A percentile compares a stretch with the other conserved stretches of the same genome.
phyloP scores from a whole-genome alignment of 225 moss, liverwort and hornwort genomes.

The Ulota crispa region DNA sequence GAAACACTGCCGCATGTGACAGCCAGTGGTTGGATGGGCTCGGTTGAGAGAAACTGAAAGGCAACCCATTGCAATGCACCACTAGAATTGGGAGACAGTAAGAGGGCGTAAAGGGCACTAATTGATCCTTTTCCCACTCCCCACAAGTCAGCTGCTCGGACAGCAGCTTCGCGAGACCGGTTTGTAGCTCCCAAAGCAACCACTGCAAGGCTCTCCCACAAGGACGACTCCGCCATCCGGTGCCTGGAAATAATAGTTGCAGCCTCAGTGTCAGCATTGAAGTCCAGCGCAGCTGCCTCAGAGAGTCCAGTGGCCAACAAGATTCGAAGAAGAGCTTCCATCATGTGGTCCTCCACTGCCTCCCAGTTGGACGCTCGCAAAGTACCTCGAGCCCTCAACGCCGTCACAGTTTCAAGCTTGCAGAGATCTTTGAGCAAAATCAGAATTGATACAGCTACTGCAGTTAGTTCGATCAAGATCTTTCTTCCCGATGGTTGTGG shows the following conservation, averaged over 20 bases:
- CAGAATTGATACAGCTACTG: constrained; percentile 67
- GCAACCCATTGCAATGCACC: constrained; percentile 78
- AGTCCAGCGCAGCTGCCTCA: constrained; percentile 68
- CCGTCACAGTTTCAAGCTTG: constrained; percentile 55
- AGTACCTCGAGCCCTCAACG: constrained; percentile 51
- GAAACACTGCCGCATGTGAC: constrained; percentile 59
- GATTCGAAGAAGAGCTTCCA: constrained; percentile 80
- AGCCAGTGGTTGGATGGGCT: constrained; percentile 64
- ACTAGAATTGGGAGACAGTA: constrained; percentile 73
- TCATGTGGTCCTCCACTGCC: constrained; percentile 62
- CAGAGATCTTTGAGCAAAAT: constrained; percentile 69
- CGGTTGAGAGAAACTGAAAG: constrained; percentile 75
- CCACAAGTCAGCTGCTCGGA: constrained; percentile 94
- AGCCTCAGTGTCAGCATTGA: constrained; percentile 44
- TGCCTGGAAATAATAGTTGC: constrained; percentile 48
- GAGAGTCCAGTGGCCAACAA: constrained; percentile 79
- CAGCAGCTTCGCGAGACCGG: constrained; percentile 83
- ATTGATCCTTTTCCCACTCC: constrained; percentile 87
- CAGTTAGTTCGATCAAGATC: constrained; percentile 56
- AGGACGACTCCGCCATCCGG: constrained; percentile 47
- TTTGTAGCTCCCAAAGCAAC: constrained; percentile 66
- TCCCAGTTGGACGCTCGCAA: constrained; percentile 68
- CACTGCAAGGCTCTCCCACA: constrained; percentile 82
- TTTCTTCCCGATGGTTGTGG: constrained; percentile 39
- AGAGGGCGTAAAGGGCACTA: constrained; percentile 81